Conservation (phyloP, 2,329 filamentous ascomycete species). For the Gyromitra esculenta region DNA sequence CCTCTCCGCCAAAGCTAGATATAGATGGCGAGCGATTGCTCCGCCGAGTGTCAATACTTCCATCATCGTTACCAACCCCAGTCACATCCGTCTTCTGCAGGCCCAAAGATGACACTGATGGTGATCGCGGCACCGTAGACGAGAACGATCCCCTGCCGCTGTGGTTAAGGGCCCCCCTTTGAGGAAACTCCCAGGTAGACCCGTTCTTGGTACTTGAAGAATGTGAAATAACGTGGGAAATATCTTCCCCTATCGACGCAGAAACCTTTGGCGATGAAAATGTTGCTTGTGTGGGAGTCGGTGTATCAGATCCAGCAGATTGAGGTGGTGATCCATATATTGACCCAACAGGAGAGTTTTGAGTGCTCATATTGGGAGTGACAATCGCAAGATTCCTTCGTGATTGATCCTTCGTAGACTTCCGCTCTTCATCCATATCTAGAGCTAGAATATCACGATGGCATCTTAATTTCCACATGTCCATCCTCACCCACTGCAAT, state of each 20-base stretch:
- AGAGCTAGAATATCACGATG: conserved; percentile 86
- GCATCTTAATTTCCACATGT: conserved; percentile 91
- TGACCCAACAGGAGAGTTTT: conserved; percentile 54
- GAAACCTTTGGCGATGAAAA: conserved; percentile 39
- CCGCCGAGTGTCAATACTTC: conserved; percentile 51
- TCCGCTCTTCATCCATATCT: conserved; percentile 82
- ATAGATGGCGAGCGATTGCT: conserved; percentile 52
- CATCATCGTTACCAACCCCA: conserved; percentile 46
- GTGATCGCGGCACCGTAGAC: conserved; percentile 46
- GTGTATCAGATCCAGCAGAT: conserved; percentile 30
- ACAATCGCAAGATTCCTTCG: conserved; percentile 53
- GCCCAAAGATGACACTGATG: conserved; percentile 49
- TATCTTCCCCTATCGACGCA: conserved; percentile 47
- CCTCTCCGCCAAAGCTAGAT: conserved; percentile 50
- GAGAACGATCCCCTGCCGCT: conserved; percentile 49
- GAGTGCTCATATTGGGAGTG: conserved; percentile 52
- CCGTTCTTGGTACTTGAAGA: conserved; percentile 42
- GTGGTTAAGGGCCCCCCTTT: conserved; percentile 28
- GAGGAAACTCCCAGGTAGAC: conserved; percentile 46
- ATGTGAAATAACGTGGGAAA: conserved; percentile 47
- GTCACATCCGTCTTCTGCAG: conserved; percentile 30
- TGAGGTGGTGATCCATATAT: conserved; percentile 50
- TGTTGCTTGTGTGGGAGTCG: conserved; percentile 52
- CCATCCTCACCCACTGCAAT: conserved; percentile 91
- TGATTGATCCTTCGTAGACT: conserved; percentile 55